These are phyloP conservation scores for Crassisporium funariophilum DNA, from an alignment of 768 basidiomycete species.

Conservation along the genomic window DNA sequence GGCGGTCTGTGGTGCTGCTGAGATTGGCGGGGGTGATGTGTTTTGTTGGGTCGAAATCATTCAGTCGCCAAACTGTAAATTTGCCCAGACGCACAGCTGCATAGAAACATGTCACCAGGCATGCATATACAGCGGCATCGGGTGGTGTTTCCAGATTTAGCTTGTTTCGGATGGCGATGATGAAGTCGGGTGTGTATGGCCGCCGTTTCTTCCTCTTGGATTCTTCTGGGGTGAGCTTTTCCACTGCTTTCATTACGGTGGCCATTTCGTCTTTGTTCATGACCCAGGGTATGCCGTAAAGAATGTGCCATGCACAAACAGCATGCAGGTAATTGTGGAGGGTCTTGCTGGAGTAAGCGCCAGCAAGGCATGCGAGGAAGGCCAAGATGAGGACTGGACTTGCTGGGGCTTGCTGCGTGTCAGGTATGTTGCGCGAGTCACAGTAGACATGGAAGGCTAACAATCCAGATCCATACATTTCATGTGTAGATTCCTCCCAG, in stretches of 20 bases:
- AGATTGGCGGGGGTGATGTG: slow-evolving; percentile 33
- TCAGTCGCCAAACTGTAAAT: slow-evolving; percentile 35
- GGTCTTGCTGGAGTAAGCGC: slow-evolving; percentile 1
- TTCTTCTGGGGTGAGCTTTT: slow-evolving; percentile 26
- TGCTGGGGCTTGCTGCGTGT: slow-evolving; percentile 3
- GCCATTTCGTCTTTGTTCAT: slow-evolving; percentile 22
- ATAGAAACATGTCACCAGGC: slow-evolving; percentile 42
- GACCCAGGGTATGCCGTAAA: slow-evolving; percentile 1
- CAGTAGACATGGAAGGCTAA: slow-evolving; percentile 31
- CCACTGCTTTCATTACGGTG: slow-evolving; percentile 29
- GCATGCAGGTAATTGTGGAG: slow-evolving; percentile 1
- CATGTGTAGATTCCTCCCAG: slow-evolving; percentile 30
- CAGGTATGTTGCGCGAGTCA: neutral
- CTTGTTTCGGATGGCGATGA: slow-evolving; percentile 13
- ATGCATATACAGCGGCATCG: slow-evolving; percentile 37
- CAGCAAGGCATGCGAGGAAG: neutral
- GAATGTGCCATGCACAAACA: slow-evolving; percentile 6
- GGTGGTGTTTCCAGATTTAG: slow-evolving; percentile 32
- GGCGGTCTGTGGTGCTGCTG: slow-evolving; percentile 14
- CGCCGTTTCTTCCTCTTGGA: slow-evolving; percentile 29
- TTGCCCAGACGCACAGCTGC: slow-evolving; percentile 34
- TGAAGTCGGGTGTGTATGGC: slow-evolving; percentile 31
- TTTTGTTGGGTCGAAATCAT: slow-evolving; percentile 25
- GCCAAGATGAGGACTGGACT: neutral
- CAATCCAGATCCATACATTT: slow-evolving; percentile 38